A percentile compares a stretch with the other conserved stretches of the same genome.
phyloP scores from a whole-genome alignment of 345 rosid species.

The Eucalyptus pauciflora region DNA sequence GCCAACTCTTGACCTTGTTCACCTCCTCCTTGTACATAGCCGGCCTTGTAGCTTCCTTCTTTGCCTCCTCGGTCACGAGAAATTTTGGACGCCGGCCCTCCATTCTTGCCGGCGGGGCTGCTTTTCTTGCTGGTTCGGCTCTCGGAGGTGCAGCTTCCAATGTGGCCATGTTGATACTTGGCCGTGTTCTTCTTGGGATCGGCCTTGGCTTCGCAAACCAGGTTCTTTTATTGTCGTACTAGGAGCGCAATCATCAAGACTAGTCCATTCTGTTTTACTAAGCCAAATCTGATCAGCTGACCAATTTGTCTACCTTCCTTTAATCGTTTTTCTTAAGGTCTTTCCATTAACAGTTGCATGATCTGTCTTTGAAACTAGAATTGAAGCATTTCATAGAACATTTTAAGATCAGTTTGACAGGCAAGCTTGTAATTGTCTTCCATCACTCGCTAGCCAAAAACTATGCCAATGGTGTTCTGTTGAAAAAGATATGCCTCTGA shows the following conservation, averaged over 20 bases:
- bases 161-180: not conserved
- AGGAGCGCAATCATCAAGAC: not conserved
- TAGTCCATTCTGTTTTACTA: not conserved
- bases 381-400: not conserved
- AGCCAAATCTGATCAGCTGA: not conserved
- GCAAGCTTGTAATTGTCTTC: not conserved
- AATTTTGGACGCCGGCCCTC: not conserved
- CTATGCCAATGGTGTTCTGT: not conserved
- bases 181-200: not conserved
- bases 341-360: not conserved
- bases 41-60: slow-evolving; percentile 10
- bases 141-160: not conserved
- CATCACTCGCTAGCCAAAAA: not conserved
- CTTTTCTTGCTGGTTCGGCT: not conserved
- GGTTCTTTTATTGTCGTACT: not conserved
- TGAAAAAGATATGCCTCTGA: not conserved
- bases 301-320: not conserved
- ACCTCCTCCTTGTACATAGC: slow-evolving; percentile 21
- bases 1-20: slow-evolving; percentile 16
- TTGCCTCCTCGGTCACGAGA: not conserved
- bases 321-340: not conserved
- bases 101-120: not conserved
- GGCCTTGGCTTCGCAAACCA: not conserved
- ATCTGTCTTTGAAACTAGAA: not conserved
- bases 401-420: not conserved